Conservation (phyloP, 2,329 filamentous ascomycete genomes). For the Aspergillus latus region DNA sequence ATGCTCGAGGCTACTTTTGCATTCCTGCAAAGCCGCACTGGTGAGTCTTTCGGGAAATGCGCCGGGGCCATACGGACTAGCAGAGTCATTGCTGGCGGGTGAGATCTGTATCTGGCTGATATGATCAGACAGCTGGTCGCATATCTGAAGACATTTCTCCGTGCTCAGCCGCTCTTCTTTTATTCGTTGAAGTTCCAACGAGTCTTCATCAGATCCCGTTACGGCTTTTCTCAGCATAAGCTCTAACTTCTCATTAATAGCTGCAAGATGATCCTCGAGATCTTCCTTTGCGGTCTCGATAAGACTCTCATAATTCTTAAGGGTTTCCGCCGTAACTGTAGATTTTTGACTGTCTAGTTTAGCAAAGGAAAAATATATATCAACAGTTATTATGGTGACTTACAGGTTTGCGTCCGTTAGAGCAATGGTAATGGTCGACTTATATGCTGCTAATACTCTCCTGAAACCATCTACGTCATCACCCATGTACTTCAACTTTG, state of each 20-base stretch:
- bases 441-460: slow-evolving; percentile 44
- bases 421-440: slow-evolving; percentile 44
- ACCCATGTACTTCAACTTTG: slow-evolving; percentile 47
- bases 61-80: slow-evolving; percentile 13
- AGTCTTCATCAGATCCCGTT: slow-evolving; percentile 18
- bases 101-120: slow-evolving; percentile 31
- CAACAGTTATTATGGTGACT: slow-evolving; percentile 21
- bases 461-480: slow-evolving; percentile 47
- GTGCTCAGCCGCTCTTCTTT: slow-evolving; percentile 31
- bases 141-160: slow-evolving; percentile 35
- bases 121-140: slow-evolving; percentile 27
- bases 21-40: slow-evolving; percentile 37
- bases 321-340: slow-evolving; percentile 29
- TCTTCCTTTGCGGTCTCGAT: slow-evolving; percentile 28
- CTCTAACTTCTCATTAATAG: slow-evolving; percentile 30
- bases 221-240: slow-evolving; percentile 15
- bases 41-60: slow-evolving; percentile 32
- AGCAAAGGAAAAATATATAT: slow-evolving; percentile 11
- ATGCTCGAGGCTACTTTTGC: slow-evolving; percentile 31
- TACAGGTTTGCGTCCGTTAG: slow-evolving; percentile 44
- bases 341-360: slow-evolving; percentile 32
- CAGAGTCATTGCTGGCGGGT: slow-evolving; percentile 17
- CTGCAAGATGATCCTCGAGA: slow-evolving; percentile 29
- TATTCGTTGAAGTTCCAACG: slow-evolving; percentile 25
- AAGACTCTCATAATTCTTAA: slow-evolving; percentile 27